Evolutionary conservation across 2,329 filamentous ascomycete genomes (phyloP).

Genomic region (Colletotrichum lupini): DNA sequence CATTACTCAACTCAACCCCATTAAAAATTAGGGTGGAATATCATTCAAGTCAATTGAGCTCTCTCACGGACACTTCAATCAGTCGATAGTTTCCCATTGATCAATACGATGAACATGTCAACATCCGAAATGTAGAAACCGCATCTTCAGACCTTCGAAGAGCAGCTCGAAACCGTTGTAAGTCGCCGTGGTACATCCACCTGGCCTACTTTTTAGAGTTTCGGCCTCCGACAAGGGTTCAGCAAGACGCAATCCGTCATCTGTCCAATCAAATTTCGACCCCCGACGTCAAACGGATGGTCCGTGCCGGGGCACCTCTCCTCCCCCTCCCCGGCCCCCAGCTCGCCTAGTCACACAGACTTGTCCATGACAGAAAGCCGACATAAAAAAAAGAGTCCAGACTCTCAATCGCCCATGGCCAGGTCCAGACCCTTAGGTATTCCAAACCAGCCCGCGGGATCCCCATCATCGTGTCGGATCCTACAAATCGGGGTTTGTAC

Average conservation of each 20-base stretch:
- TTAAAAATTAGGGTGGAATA: not conserved
- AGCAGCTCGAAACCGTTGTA: not conserved
- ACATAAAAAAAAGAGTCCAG: not conserved
- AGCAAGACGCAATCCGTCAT: not conserved
- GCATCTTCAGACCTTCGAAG: not conserved
- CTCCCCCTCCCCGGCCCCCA: not conserved
- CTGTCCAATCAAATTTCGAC: not conserved
- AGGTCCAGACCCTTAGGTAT: not conserved
- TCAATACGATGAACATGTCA: not conserved
- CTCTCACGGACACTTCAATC: rapidly evolving
- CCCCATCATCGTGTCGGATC: not conserved
- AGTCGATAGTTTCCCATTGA: not conserved
- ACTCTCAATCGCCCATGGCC: not conserved
- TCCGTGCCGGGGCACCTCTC: not conserved
- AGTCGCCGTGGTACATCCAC: not conserved
- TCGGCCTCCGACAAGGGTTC: not conserved
- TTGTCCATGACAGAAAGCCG: not conserved
- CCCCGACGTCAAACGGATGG: not conserved
- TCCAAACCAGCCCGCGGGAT: not conserved
- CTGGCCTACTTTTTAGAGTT: slow-evolving; percentile 19
- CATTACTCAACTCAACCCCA: not conserved
- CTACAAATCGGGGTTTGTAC: not conserved
- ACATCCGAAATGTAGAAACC: not conserved
- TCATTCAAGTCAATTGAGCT: rapidly evolving
- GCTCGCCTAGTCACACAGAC: not conserved